These are phyloP conservation scores for Penicillium digitatum DNA, from an alignment of 2,329 filamentous ascomycete genomes.

Conservation along the genomic window DNA sequence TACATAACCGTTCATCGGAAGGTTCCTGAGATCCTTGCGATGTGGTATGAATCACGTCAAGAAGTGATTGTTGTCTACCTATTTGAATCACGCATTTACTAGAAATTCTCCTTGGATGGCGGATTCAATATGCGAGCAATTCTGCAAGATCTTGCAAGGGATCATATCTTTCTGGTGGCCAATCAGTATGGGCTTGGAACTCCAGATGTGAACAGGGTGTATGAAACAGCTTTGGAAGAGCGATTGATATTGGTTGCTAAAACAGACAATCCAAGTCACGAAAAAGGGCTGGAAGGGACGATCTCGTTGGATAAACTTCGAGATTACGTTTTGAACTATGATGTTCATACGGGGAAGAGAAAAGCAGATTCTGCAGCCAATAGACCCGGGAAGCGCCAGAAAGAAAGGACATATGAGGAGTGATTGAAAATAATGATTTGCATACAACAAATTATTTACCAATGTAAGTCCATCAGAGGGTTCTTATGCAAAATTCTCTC, in stretches of 20 bases:
- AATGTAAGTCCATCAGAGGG: no score
- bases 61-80: constrained; percentile 5
- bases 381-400: neutral
- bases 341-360: constrained; percentile 5
- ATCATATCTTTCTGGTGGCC: neutral
- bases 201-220: neutral
- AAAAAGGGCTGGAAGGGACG: neutral
- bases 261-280: constrained; percentile 2
- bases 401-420: neutral
- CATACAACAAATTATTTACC: no score
- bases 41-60: neutral
- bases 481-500: no score
- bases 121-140: neutral
- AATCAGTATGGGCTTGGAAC: constrained; percentile 1
- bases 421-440: no score
- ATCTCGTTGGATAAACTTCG: constrained; percentile 4
- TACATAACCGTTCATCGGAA: neutral
- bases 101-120: neutral
- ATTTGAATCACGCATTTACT: constrained; percentile 5
- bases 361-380: neutral
- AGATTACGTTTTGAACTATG: constrained; percentile 5
- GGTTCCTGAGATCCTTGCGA: neutral
- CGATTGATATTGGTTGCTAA: neutral
- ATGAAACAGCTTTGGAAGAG: constrained; percentile 1
- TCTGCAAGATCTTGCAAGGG: neutral